These are phyloP conservation scores for Daldinia grandis DNA, from an alignment of 495 filamentous ascomycete species.

Conservation along the genomic window DNA sequence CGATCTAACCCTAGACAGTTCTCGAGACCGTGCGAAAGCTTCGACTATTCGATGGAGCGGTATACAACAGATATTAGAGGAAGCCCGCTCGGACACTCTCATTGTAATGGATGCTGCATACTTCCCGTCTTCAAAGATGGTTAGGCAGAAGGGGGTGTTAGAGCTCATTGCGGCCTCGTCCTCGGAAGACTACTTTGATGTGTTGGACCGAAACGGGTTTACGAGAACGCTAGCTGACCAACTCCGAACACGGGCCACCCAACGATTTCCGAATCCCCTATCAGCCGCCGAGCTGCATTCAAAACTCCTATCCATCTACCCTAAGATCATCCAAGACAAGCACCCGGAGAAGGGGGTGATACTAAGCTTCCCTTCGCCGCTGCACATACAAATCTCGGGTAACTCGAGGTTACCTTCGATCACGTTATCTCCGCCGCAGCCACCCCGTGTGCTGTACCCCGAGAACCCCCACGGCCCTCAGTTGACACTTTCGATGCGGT, in stretches of 20 bases:
- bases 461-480: conserved; percentile 47
- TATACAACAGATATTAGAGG: conserved; percentile 58
- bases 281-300: conserved; percentile 60
- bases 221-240: conserved; percentile 54
- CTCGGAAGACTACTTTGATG: conserved; percentile 54
- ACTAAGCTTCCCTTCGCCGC: conserved; percentile 55
- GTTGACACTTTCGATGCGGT: conserved; percentile 54
- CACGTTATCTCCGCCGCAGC: conserved; percentile 47
- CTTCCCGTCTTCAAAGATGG: conserved; percentile 54
- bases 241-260: conserved; percentile 50
- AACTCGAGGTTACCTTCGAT: conserved; percentile 57
- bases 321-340: conserved; percentile 54
- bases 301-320: conserved; percentile 53
- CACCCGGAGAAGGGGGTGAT: conserved; percentile 51
- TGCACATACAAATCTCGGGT: conserved; percentile 57
- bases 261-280: conserved; percentile 48
- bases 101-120: conserved; percentile 62
- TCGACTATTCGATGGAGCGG: conserved; percentile 56
- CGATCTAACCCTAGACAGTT: conserved; percentile 43
- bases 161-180: conserved; percentile 59
- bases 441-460: conserved; percentile 49
- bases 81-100: conserved; percentile 55
- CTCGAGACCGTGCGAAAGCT: conserved; percentile 50
- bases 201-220: conserved; percentile 54
- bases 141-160: conserved; percentile 53